A percentile compares a stretch with the other conserved stretches of the same genome.
Evolutionary conservation across 441 rosid species (phyloP).

Genomic region (California macrophylla): DNA sequence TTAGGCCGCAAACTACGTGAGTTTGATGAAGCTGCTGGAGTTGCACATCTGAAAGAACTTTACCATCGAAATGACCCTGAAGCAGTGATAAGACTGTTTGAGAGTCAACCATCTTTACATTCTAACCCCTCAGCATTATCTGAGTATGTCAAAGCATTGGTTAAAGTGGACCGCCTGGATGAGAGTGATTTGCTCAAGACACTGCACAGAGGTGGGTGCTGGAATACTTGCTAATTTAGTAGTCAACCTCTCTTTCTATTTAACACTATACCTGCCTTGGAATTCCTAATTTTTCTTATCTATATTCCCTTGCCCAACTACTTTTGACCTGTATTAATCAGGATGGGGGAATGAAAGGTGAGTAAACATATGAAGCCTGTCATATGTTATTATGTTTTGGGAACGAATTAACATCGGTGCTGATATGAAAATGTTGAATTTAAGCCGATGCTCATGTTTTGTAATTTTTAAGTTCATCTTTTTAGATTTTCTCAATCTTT

Average conservation of each 20-base stretch:
- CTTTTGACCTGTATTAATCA: too few species aligned
- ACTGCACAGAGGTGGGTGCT: constrained; percentile 64
- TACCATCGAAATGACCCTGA: constrained; percentile 70
- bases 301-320: too few species aligned
- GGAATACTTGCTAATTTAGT: not conserved
- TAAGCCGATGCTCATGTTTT: too few species aligned
- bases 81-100: constrained; percentile 67
- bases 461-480: too few species aligned
- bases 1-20: constrained; percentile 71
- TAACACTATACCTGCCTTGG: not conserved
- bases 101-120: constrained; percentile 70
- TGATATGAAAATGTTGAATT: too few species aligned
- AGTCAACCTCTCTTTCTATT: not conserved
- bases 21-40: constrained; percentile 56
- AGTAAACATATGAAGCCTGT: not conserved
- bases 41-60: constrained; percentile 60
- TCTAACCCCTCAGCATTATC: constrained; percentile 60
- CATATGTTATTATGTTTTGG: not conserved
- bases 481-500: too few species aligned
- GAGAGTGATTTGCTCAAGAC: constrained; percentile 68
- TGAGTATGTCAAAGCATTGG: constrained; percentile 82
- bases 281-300: not conserved
- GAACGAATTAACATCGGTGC: too few species aligned
- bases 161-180: constrained; percentile 78
- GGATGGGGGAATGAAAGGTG: too few species aligned